phyloP scores from a whole-genome alignment of 257 asterid species.

The Forsythia viridissima region DNA sequence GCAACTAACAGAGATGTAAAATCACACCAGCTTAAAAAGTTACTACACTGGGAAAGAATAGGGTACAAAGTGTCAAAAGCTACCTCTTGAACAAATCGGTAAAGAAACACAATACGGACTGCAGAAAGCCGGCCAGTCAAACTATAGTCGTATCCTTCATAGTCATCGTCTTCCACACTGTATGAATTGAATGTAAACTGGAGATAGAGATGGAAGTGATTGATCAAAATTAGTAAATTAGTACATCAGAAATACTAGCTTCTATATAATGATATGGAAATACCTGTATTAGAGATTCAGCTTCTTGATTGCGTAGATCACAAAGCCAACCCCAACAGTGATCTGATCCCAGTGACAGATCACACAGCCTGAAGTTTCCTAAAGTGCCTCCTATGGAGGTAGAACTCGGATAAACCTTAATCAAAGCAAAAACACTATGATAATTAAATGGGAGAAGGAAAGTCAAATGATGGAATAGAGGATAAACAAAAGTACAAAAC shows the following conservation, averaged over 20 bases:
- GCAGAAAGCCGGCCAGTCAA: constrained; percentile 93
- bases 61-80: constrained; percentile 12
- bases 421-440: constrained; percentile 32
- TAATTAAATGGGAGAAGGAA: constrained; percentile 19
- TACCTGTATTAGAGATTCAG: constrained; percentile 93
- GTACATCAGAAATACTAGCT: neutral
- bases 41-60: constrained; percentile 7
- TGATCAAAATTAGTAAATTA: constrained; percentile 20
- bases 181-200: constrained; percentile 90
- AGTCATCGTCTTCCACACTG: constrained; percentile 80
- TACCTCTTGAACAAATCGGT: constrained; percentile 98
- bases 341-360: constrained; percentile 79
- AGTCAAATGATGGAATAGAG: constrained; percentile 14
- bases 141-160: constrained; percentile 91
- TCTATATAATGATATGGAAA: constrained; percentile 19
- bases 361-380: constrained; percentile 90
- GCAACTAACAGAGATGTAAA: neutral
- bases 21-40: constrained; percentile 13
- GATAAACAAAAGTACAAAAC: constrained; percentile 9
- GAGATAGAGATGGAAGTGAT: constrained; percentile 24
- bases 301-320: constrained; percentile 92
- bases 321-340: constrained; percentile 98
- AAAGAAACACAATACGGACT: constrained; percentile 92
- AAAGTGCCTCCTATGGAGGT: constrained; percentile 75
- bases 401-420: constrained; percentile 95